Base-by-base conservation (phyloP, 306 rosid genomes). In the Inga leiocalycina region DNA sequence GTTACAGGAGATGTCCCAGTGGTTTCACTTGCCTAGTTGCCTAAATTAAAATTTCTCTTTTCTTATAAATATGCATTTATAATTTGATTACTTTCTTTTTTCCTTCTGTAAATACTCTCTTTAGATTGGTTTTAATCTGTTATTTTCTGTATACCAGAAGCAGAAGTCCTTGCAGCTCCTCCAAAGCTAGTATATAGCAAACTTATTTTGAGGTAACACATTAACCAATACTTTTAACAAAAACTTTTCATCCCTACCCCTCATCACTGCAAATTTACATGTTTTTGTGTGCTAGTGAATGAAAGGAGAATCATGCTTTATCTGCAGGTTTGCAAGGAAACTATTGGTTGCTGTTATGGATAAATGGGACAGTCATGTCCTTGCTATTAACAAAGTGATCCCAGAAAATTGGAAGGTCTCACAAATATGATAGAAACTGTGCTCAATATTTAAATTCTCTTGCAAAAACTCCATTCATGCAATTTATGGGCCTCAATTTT, bases 331-430 rank as follows among this genome's bases (percentile, higher is more conserved):
- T 52, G 85, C 97, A 0, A 91, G 92, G 89, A 94, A 93, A 81
- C 87, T 96, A 75, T 84, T 96, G 88, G 94, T 91, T 90, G 97
- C 98, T 10, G 95, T 93, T 71, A 79, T 74, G 86, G 97, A 92
- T 65, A 88, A 73, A 81, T 95, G 99, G 99, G 99, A 93, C 67
- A 79, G 82, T 61, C 91, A 93, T 65, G 96, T 90, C 77, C 79
- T 69, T 46, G 83, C 83, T 73, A 95, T 95, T 76, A 91, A 92
- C 84, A 88, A 88, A 81, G 85, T 93, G 69, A 89, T 86, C 85
- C 99, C 99, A 77, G 83, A 90, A 77, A 91, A 85, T 89, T 95
- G 99, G 99, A 92, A 95, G 97, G 98, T 95, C 51, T 51, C 56
- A 66, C 35, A 45, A 81, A 77, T 74, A 4, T 70, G 41, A 15